Conservation (phyloP, 1,139 yeast genomes). For the Pichia sp. region DNA sequence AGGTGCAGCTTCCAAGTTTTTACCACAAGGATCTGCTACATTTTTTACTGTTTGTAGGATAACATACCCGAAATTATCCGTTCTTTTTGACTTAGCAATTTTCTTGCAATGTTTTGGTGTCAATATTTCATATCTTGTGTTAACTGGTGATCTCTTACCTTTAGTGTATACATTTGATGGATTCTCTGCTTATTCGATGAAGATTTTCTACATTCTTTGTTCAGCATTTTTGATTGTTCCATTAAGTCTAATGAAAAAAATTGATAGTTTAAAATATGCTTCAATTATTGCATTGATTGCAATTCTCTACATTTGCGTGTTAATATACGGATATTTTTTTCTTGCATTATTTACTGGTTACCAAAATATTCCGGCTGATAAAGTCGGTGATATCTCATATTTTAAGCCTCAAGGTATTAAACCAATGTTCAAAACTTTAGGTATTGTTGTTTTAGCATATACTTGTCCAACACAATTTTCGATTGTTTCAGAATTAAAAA, state of each 20-base stretch:
- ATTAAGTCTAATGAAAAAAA: slow-evolving; percentile 60
- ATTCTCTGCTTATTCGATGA: slow-evolving; percentile 27
- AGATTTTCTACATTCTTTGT: slow-evolving; percentile 61
- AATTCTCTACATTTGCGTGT: slow-evolving; percentile 68
- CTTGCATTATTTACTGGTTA: slow-evolving; percentile 24
- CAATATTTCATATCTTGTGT: slow-evolving; percentile 78
- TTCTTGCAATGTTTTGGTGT: slow-evolving; percentile 77
- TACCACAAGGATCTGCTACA: slow-evolving; percentile 70
- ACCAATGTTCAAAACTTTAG: slow-evolving; percentile 73
- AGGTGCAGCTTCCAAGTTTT: slow-evolving; percentile 64
- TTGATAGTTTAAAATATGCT: slow-evolving; percentile 83
- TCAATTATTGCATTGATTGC: slow-evolving; percentile 79
- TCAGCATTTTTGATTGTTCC: slow-evolving; percentile 67
- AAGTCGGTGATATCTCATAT: slow-evolving; percentile 49
- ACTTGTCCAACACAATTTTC: slow-evolving; percentile 95
- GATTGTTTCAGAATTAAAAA: slow-evolving; percentile 71
- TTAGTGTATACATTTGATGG: slow-evolving; percentile 32
- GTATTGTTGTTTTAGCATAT: slow-evolving; percentile 90
- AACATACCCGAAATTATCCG: slow-evolving; percentile 79
- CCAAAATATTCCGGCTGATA: slow-evolving; percentile 23
- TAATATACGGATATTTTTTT: slow-evolving; percentile 63
- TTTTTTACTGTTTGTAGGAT: slow-evolving; percentile 79
- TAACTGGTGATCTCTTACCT: slow-evolving; percentile 90
- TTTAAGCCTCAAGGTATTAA: slow-evolving; percentile 49
- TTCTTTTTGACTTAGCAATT: slow-evolving; percentile 54